Conservation (phyloP, 768 basidiomycete species). For the Kwoniella botswanensis region DNA sequence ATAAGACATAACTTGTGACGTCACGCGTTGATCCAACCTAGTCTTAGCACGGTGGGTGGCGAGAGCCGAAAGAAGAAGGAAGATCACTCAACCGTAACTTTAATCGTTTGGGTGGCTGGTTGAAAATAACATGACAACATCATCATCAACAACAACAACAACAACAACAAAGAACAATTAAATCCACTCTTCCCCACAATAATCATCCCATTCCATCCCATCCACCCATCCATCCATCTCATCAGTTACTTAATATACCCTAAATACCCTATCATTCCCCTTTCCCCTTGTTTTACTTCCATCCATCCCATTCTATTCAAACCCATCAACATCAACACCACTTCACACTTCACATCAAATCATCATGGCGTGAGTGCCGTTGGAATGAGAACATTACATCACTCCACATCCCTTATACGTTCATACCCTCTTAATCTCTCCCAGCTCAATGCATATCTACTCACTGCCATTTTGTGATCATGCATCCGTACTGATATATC, state of each 20-base stretch:
- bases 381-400: neutral
- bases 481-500: neutral
- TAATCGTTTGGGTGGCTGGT: constrained; percentile 5
- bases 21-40: neutral
- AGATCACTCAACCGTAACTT: constrained; percentile 6
- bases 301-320: neutral
- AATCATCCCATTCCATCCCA: neutral
- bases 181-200: constrained; percentile 1
- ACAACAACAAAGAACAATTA: neutral
- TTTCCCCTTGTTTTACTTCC: constrained; percentile 5
- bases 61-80: neutral
- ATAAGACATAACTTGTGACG: neutral
- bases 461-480: neutral
- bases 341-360: neutral
- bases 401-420: neutral
- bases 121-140: neutral
- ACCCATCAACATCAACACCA: neutral
- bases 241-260: neutral
- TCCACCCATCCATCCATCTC: constrained; percentile 9
- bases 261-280: constrained; percentile 9
- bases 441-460: neutral
- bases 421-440: neutral
- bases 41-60: neutral
- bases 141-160: constrained; percentile 5
- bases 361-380: constrained; percentile 24